These are phyloP conservation scores for Hyphopichia fennica DNA, from an alignment of 1,139 yeast species.

Conservation along the genomic window DNA sequence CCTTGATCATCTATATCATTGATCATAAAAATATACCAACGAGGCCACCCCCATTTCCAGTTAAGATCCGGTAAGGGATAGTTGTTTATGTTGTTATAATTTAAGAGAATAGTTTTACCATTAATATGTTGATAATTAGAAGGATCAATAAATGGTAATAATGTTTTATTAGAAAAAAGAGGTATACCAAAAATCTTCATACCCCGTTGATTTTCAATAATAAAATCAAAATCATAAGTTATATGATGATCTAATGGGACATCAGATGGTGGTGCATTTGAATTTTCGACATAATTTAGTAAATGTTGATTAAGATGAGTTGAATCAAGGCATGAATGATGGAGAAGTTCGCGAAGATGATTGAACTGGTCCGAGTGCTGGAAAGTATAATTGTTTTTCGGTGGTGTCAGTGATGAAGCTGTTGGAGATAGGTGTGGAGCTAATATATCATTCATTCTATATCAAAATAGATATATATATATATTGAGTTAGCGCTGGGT, in stretches of 20 bases:
- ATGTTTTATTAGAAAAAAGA: conserved; percentile 53
- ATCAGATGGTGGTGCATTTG: neutral
- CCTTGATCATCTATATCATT: conserved; percentile 77
- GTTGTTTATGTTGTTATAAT: conserved; percentile 33
- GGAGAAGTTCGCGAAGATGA: neutral
- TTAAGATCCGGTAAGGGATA: conserved; percentile 63
- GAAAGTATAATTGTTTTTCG: neutral
- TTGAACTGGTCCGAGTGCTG: conserved; percentile 1
- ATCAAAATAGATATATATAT: too few species aligned
- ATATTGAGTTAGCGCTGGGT: too few species aligned
- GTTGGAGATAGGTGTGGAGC: too few species aligned
- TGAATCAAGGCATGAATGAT: neutral
- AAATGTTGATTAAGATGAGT: neutral
- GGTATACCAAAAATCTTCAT: conserved; percentile 64
- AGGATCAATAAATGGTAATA: conserved; percentile 63
- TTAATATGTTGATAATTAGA: conserved; percentile 41
- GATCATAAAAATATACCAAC: conserved; percentile 73
- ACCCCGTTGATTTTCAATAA: conserved; percentile 74
- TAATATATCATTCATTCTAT: too few species aligned
- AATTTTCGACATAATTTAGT: neutral
- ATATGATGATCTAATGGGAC: neutral
- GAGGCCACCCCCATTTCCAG: conserved; percentile 74
- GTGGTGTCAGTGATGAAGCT: too few species aligned
- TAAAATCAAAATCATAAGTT: conserved; percentile 29
- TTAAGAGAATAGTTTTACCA: conserved; percentile 25